A percentile compares a stretch with the other conserved stretches of the same genome.
Evolutionary conservation across 1,139 yeast genomes (phyloP).

Genomic region (Nematodospora anomalae): DNA sequence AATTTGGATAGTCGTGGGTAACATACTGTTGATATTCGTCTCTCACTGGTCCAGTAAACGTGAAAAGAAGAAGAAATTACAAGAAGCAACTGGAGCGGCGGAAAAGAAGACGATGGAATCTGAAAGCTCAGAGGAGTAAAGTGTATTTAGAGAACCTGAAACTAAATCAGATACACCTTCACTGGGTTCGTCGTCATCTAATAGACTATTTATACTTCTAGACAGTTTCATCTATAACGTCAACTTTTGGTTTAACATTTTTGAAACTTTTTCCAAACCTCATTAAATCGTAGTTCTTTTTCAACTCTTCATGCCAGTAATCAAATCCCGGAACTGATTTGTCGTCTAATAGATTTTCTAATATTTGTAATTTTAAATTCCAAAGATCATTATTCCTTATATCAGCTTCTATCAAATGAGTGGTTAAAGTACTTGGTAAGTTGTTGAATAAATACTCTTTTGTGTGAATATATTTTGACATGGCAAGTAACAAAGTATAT

Average conservation of each 20-base stretch:
- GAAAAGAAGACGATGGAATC: slow-evolving; percentile 8
- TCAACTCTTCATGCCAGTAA: slow-evolving; percentile 29
- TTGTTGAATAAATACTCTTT: slow-evolving; percentile 25
- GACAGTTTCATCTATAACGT: slow-evolving; percentile 27
- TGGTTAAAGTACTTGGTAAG: slow-evolving; percentile 29
- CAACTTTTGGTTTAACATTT: slow-evolving; percentile 29
- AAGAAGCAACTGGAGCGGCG: slow-evolving; percentile 7
- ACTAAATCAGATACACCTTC: too few relatives aligned
- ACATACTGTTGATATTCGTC: slow-evolving; percentile 19
- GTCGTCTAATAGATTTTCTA: slow-evolving; percentile 23
- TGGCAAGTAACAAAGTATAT: slow-evolving; percentile 22
- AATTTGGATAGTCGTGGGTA: slow-evolving; percentile 58
- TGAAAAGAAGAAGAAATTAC: too few relatives aligned
- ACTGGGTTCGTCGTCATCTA: too few relatives aligned
- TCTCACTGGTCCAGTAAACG: slow-evolving; percentile 13
- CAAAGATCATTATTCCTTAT: slow-evolving; percentile 27
- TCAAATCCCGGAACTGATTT: slow-evolving; percentile 20
- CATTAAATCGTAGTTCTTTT: slow-evolving; percentile 26
- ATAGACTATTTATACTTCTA: too few relatives aligned
- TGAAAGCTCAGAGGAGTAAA: slow-evolving; percentile 5
- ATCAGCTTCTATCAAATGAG: slow-evolving; percentile 20
- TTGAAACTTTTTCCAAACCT: slow-evolving; percentile 30
- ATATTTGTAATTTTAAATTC: slow-evolving; percentile 25
- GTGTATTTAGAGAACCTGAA: too few relatives aligned
- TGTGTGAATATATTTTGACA: slow-evolving; percentile 27